A percentile compares a stretch with the other conserved stretches of the same genome.
Evolutionary conservation across 2,329 filamentous ascomycete species (phyloP).

Genomic region (Metarhizium anisopliae): DNA sequence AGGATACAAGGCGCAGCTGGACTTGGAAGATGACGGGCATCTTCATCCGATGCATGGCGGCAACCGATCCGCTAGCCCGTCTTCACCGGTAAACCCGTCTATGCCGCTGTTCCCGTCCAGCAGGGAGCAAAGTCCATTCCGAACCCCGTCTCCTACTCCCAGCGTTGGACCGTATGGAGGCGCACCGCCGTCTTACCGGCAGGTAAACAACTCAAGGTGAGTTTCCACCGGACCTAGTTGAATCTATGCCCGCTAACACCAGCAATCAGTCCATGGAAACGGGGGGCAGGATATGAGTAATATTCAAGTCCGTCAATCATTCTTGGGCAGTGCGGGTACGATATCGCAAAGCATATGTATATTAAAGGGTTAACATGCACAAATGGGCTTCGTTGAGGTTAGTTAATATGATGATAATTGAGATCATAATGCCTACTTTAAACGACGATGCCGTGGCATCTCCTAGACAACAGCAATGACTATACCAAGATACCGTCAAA

Average conservation of each 20-base stretch:
- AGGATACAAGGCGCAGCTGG: slow-evolving; percentile 24
- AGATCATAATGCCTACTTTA: neutral
- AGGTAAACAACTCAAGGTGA: slow-evolving; percentile 33
- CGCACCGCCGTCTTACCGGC: slow-evolving; percentile 15
- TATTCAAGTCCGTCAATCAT: neutral
- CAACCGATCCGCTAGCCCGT: slow-evolving; percentile 1
- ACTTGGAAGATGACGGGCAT: slow-evolving; percentile 34
- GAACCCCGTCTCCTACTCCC: slow-evolving; percentile 25
- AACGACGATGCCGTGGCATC: neutral
- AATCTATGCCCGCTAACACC: slow-evolving; percentile 8
- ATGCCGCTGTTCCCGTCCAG: slow-evolving; percentile 34
- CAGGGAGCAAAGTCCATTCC: slow-evolving; percentile 27
- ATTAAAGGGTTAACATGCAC: neutral
- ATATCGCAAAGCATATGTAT: neutral
- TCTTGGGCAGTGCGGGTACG: neutral
- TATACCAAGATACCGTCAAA: neutral
- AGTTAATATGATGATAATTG: neutral
- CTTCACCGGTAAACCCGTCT: slow-evolving; percentile 31
- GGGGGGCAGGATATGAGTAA: slow-evolving; percentile 35
- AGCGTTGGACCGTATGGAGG: slow-evolving; percentile 11
- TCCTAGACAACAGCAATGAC: neutral
- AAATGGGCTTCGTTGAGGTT: neutral
- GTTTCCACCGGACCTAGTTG: neutral
- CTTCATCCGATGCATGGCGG: slow-evolving; percentile 25
- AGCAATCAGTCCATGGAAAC: slow-evolving; percentile 32